phyloP scores from a whole-genome alignment of 2,329 filamentous ascomycete species.

The Colletotrichum paranaense region DNA sequence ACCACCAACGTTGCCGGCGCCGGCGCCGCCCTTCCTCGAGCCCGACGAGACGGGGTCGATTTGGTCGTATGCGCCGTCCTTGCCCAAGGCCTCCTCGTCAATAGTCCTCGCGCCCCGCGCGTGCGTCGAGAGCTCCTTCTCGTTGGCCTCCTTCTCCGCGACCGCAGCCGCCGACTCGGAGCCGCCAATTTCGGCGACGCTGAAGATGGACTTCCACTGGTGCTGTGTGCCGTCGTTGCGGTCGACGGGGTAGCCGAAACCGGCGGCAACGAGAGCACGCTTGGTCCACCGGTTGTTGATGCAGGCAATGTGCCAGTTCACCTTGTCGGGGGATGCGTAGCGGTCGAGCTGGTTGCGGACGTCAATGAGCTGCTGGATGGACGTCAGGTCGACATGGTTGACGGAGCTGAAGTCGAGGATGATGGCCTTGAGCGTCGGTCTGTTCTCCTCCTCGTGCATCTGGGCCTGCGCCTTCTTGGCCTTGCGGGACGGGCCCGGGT shows the following conservation, averaged over 20 bases:
- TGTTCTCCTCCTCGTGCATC: slow-evolving; percentile 55
- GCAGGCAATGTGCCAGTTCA: slow-evolving; percentile 97
- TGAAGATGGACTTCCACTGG: slow-evolving; percentile 96
- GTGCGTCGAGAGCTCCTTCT: slow-evolving; percentile 41
- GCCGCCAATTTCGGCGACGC: slow-evolving; percentile 86
- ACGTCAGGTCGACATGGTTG: slow-evolving; percentile 94
- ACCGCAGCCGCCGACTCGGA: slow-evolving; percentile 74
- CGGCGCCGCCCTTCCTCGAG: not conserved
- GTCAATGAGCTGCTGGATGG: slow-evolving; percentile 91
- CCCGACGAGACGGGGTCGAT: slow-evolving; percentile 41
- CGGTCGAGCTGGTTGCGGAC: slow-evolving; percentile 93
- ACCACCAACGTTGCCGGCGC: slow-evolving; percentile 28
- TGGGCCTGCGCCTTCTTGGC: slow-evolving; percentile 53
- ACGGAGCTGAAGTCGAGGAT: slow-evolving; percentile 95
- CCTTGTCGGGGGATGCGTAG: slow-evolving; percentile 81
- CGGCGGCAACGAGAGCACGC: slow-evolving; percentile 85
- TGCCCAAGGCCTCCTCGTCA: slow-evolving; percentile 51
- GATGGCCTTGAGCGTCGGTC: slow-evolving; percentile 84
- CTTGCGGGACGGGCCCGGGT: slow-evolving; percentile 77
- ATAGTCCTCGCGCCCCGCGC: slow-evolving; percentile 16
- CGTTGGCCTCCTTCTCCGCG: slow-evolving; percentile 73
- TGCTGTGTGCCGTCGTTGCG: slow-evolving; percentile 62
- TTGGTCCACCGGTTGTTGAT: slow-evolving; percentile 97
- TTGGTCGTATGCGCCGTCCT: slow-evolving; percentile 44
- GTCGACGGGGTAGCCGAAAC: slow-evolving; percentile 83